Conservation (phyloP, 140 eudicot genomes). For the Stevia rebaudiana region DNA sequence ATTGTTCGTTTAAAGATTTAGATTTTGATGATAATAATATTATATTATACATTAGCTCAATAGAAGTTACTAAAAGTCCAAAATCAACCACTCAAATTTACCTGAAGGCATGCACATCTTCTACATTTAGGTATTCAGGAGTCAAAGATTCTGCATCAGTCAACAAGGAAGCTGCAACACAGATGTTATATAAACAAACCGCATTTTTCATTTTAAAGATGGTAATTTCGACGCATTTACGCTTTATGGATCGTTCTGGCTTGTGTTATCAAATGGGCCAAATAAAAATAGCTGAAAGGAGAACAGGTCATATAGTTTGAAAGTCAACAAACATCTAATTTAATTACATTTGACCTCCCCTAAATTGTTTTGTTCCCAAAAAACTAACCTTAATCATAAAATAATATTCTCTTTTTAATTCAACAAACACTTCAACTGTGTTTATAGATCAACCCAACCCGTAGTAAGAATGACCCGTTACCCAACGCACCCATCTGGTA, state of each 20-base stretch:
- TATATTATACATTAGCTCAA: neutral
- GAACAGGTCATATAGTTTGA: neutral
- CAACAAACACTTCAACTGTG: neutral
- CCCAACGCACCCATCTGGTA: neutral
- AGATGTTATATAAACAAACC: constrained; percentile 15
- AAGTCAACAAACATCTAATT: neutral
- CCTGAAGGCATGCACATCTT: constrained; percentile 64
- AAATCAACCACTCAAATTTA: neutral
- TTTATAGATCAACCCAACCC: neutral
- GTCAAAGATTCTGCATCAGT: constrained; percentile 66
- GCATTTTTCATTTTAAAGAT: neutral
- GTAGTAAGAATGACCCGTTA: neutral
- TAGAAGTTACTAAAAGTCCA: neutral
- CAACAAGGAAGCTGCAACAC: constrained; percentile 57
- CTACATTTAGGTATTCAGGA: constrained; percentile 44
- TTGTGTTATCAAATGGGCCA: neutral
- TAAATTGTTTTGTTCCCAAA: neutral
- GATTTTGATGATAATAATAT: too few relatives aligned
- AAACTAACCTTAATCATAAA: neutral
- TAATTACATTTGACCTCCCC: neutral
- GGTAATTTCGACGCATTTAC: neutral
- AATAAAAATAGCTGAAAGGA: neutral
- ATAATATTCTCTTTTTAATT: neutral
- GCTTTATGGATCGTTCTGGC: neutral
- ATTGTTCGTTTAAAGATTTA: too few relatives aligned